Conservation (phyloP, 306 rosid genomes). For the Medicago lupulina region DNA sequence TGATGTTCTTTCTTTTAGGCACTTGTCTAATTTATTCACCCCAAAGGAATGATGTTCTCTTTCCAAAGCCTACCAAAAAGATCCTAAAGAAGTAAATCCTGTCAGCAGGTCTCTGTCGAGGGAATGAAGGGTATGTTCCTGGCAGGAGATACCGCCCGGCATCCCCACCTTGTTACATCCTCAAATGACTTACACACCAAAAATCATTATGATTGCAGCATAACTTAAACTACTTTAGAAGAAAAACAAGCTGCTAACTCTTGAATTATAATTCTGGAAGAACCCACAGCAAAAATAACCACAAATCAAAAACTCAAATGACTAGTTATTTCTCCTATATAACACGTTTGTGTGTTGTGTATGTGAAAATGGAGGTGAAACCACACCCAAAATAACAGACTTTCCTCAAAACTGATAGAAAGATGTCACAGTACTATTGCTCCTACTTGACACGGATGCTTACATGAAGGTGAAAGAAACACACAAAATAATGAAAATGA, state of each 20-base stretch:
- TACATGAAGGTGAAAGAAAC: slow-evolving; percentile 37
- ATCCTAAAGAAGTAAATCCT: background rate
- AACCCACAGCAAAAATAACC: slow-evolving; percentile 16
- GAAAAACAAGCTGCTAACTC: slow-evolving; percentile 12
- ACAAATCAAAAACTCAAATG: background rate
- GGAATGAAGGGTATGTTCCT: background rate
- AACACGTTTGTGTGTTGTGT: background rate
- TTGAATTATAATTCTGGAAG: slow-evolving; percentile 19
- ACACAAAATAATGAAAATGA: slow-evolving; percentile 31
- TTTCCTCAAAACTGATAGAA: background rate
- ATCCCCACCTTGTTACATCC: background rate
- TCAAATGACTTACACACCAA: background rate
- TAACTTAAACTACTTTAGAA: slow-evolving; percentile 16
- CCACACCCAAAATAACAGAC: slow-evolving; percentile 1
- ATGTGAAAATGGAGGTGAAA: background rate
- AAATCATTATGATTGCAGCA: background rate
- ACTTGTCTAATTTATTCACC: slow-evolving; percentile 3
- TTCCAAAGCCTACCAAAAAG: background rate
- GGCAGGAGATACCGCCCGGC: background rate
- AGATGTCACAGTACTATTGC: background rate
- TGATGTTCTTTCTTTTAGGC: slow-evolving; percentile 1
- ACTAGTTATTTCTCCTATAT: background rate
- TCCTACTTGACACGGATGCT: slow-evolving; percentile 28
- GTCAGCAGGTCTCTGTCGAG: slow-evolving; percentile 7
- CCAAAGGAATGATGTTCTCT: background rate